Conservation (phyloP, 768 basidiomycete species). For the Sistotremastrum suecicum region DNA sequence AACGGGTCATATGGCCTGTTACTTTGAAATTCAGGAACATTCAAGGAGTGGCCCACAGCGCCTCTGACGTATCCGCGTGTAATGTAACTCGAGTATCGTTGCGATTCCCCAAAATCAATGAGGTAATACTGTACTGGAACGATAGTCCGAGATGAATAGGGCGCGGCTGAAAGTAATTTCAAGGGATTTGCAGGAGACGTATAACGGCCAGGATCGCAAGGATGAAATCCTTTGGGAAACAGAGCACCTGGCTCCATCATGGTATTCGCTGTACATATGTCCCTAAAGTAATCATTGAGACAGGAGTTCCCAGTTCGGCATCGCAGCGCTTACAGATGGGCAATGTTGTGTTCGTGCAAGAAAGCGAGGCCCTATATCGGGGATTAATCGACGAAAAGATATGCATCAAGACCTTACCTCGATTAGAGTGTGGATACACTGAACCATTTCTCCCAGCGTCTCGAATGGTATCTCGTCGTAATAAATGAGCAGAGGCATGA, state of each 20-base stretch:
- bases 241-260: too few relatives aligned
- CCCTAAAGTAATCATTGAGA: too few relatives aligned
- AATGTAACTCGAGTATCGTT: not conserved
- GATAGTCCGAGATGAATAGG: too few relatives aligned
- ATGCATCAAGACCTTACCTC: constrained; percentile 12
- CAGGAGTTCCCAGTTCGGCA: too few relatives aligned
- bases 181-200: too few relatives aligned
- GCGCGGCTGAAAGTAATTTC: too few relatives aligned
- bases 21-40: constrained; percentile 20
- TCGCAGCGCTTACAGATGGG: constrained; percentile 17
- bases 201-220: too few relatives aligned
- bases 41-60: not conserved
- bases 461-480: constrained; percentile 14
- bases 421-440: constrained; percentile 18
- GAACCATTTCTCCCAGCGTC: constrained; percentile 18
- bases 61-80: not conserved
- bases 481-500: constrained; percentile 16
- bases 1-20: too few relatives aligned
- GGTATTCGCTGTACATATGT: too few relatives aligned
- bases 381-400: not conserved
- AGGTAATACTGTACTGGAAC: not conserved
- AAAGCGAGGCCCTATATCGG: constrained; percentile 18
- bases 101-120: constrained; percentile 5
- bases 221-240: too few relatives aligned
- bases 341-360: constrained; percentile 21